These are phyloP conservation scores for Fistulifera pelliculosa DNA, from an alignment of 108 stramenopile genomes.

Conservation along the genomic window DNA sequence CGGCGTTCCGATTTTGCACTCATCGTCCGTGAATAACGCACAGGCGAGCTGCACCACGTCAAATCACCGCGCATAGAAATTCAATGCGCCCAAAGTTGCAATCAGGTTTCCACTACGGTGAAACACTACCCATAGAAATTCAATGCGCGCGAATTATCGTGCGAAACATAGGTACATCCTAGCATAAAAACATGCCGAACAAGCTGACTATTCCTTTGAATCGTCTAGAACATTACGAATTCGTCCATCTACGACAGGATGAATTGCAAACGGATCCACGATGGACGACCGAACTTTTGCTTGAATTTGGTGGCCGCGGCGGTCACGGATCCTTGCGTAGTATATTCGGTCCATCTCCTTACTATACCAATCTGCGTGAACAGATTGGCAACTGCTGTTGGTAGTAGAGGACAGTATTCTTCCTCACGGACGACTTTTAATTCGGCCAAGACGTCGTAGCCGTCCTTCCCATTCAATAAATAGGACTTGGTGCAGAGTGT, in stretches of 20 bases:
- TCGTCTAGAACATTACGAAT: constrained; percentile 7
- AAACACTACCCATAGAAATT: too few species aligned
- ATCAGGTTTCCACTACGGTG: too few species aligned
- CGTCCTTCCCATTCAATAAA: constrained; percentile 37
- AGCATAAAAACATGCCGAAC: too few species aligned
- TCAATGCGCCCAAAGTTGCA: too few species aligned
- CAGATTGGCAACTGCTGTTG: constrained; percentile 28
- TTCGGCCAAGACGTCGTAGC: constrained; percentile 25
- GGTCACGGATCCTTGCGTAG: constrained; percentile 1
- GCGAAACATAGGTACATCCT: too few species aligned
- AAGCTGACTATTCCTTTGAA: too few species aligned
- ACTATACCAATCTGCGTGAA: constrained; percentile 28
- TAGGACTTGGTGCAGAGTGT: constrained; percentile 25
- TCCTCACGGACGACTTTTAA: constrained; percentile 31
- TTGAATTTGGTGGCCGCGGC: constrained; percentile 17
- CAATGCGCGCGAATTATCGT: too few species aligned
- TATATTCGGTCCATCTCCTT: constrained; percentile 15
- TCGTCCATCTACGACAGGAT: constrained; percentile 20
- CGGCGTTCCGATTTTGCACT: too few species aligned
- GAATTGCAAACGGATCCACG: constrained; percentile 19
- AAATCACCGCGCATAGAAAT: too few species aligned
- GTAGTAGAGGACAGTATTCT: constrained; percentile 30
- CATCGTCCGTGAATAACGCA: too few species aligned
- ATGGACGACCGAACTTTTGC: constrained; percentile 2
- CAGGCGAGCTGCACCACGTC: too few species aligned